These are phyloP conservation scores for Kwoniella sp. DNA, from an alignment of 768 basidiomycete species.

Conservation along the genomic window DNA sequence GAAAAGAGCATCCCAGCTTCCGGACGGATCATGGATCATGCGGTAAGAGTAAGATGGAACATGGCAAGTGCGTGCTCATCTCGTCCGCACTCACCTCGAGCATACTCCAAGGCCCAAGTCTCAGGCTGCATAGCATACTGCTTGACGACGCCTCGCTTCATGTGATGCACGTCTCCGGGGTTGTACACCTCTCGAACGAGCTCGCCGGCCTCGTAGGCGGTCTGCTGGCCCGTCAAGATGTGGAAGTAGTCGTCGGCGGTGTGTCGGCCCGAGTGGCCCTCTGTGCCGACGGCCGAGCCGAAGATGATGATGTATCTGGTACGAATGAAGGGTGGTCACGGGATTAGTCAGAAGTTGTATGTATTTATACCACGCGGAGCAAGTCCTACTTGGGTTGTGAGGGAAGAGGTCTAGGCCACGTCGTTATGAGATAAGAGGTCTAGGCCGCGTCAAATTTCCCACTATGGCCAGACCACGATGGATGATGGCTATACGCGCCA, in stretches of 20 bases:
- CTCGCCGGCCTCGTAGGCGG: conserved; percentile 81
- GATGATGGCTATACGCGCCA: conserved; percentile 55
- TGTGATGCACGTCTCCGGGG: conserved; percentile 79
- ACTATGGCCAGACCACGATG: not conserved
- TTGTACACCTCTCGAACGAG: conserved; percentile 81
- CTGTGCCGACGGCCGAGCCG: conserved; percentile 93
- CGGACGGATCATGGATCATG: not conserved
- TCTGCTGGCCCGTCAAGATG: conserved; percentile 90
- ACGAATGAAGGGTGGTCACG: too few species aligned
- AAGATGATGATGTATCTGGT: conserved; percentile 66
- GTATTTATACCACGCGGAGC: too few species aligned
- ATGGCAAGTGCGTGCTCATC: too few species aligned
- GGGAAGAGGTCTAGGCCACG: not conserved
- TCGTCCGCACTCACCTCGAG: conserved; percentile 76
- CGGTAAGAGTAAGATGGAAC: not conserved
- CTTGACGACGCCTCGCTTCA: conserved; percentile 80
- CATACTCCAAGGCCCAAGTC: conserved; percentile 94
- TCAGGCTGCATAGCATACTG: conserved; percentile 98
- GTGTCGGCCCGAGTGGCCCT: conserved; percentile 91
- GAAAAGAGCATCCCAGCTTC: too few species aligned
- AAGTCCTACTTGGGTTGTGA: too few species aligned
- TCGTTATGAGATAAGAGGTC: not conserved
- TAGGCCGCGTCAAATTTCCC: not conserved
- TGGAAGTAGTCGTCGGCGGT: conserved; percentile 98
- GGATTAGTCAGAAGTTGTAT: too few species aligned